Evolutionary conservation across 2,329 filamentous ascomycete genomes (phyloP), one percentile per base, ranked within the genome.

Genomic region (Curvularia sp.): DNA sequence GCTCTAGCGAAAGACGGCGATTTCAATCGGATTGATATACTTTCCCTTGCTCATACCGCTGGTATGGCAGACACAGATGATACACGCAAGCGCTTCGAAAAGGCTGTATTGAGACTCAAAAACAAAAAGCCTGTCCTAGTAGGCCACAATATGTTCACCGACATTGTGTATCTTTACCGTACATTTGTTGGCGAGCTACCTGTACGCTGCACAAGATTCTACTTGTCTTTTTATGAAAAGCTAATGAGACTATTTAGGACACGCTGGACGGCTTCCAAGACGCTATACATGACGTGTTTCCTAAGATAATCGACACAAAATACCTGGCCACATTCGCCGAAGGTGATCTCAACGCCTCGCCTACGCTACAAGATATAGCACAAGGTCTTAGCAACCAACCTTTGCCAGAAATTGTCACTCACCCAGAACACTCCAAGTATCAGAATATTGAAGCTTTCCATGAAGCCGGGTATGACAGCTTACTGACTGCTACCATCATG

Each of bases 141-240:
- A 3, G 87, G 87, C 0, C 87, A 90, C 75, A 90, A 90, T 65
- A 79, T 86, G 58, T 85, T 90, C 62, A 82, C 84, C 1, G 87
- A 90, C 64, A 77, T 90, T 3, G 82, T 86, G 35, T 89, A 89
- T 66, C 74, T 90, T 35, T 87, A 89, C 71, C 75, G 80, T n/a
- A 83, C 82, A 1, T 90, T 90, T 71, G 79, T 89, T 49, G 85
- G 85, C 1, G 62, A 75, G 1, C 76, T 90, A 1, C 88, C 88
- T 0, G 59, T 61, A 55, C 3, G 54, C 26, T 18, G 12, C n/a
- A 8, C 20, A 24, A 18, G 26, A 5, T 31, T 13, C 43, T 5
- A 2, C 9, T 3, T 5, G 8, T 30, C 15, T 20, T 46, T 15
- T 28, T 18, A 13, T 5, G 13, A 4, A 13, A 43, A 6, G 22